phyloP scores from a whole-genome alignment of 805 yeast species.

The Candida pseudofarinosa region DNA sequence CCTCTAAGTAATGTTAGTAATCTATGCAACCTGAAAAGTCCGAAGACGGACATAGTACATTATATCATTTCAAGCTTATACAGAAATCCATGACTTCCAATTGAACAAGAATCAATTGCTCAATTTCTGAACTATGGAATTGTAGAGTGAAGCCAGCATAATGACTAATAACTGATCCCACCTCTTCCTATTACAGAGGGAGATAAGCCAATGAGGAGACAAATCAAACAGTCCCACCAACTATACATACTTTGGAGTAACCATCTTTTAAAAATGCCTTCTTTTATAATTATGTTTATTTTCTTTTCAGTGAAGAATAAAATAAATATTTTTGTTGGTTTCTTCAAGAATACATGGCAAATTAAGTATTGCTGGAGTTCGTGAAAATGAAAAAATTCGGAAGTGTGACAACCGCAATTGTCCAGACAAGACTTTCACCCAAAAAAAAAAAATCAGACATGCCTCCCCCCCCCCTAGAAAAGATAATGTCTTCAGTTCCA shows the following conservation, averaged over 20 bases:
- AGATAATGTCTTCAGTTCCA: neutral
- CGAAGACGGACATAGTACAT: neutral
- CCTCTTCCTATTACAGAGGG: too few species aligned
- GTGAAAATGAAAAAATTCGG: conserved; percentile 4
- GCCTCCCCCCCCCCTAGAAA: neutral
- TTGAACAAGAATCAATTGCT: too few species aligned
- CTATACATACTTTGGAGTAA: conserved; percentile 43
- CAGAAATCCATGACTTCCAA: too few species aligned
- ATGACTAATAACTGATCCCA: too few species aligned
- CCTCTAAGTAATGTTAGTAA: conserved; percentile 45
- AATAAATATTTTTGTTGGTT: neutral
- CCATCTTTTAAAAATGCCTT: conserved; percentile 17
- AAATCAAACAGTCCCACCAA: neutral
- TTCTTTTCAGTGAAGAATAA: neutral
- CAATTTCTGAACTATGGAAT: too few species aligned
- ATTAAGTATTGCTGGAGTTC: neutral
- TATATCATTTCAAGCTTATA: too few species aligned
- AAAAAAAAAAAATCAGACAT: too few species aligned
- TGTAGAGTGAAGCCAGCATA: too few species aligned
- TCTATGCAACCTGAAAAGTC: conserved; percentile 12
- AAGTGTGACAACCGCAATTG: conserved; percentile 7
- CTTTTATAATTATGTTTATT: conserved; percentile 4
- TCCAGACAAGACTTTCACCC: neutral
- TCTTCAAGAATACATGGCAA: neutral
- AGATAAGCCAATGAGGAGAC: too few species aligned